These are phyloP conservation scores for Musa itinerans DNA, from an alignment of 176 grass and related monocot species.

Conservation along the genomic window DNA sequence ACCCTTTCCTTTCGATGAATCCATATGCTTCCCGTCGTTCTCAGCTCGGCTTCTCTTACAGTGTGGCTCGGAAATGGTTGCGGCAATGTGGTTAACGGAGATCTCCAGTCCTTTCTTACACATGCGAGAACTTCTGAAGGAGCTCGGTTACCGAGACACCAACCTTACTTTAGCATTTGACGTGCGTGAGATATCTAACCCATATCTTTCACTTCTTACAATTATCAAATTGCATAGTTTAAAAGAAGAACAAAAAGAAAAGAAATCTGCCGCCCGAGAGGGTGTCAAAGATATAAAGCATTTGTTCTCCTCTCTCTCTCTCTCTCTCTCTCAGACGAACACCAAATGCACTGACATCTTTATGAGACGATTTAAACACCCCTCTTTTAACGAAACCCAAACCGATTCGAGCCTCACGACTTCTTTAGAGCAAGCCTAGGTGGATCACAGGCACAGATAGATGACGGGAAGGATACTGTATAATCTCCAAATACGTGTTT, in stretches of 20 bases:
- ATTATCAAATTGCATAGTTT: not conserved
- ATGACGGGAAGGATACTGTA: too few relatives aligned
- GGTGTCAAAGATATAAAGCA: too few relatives aligned
- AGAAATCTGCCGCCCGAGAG: too few relatives aligned
- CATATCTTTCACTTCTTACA: not conserved
- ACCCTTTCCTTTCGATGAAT: not conserved
- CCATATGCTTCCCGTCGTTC: not conserved
- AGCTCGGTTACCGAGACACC: slow-evolving; percentile 23
- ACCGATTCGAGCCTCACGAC: too few relatives aligned
- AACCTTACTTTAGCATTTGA: slow-evolving; percentile 65
- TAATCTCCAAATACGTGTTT: too few relatives aligned
- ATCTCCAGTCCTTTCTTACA: slow-evolving; percentile 21
- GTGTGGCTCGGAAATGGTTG: slow-evolving; percentile 22
- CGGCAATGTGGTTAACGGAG: slow-evolving; percentile 23
- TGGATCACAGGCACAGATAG: too few relatives aligned
- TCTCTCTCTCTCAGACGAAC: too few relatives aligned
- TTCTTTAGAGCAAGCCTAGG: too few relatives aligned
- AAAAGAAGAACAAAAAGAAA: not conserved
- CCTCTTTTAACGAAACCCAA: not conserved
- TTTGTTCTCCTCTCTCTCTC: too few relatives aligned
- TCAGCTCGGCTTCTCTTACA: not conserved
- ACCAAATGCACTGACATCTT: too few relatives aligned
- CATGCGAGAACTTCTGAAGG: slow-evolving; percentile 16
- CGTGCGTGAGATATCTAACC: slow-evolving; percentile 34
- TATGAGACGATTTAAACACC: not conserved